Base-by-base conservation (phyloP, 2,329 filamentous ascomycete genomes). In the Ophidiomyces ophidiicola region DNA sequence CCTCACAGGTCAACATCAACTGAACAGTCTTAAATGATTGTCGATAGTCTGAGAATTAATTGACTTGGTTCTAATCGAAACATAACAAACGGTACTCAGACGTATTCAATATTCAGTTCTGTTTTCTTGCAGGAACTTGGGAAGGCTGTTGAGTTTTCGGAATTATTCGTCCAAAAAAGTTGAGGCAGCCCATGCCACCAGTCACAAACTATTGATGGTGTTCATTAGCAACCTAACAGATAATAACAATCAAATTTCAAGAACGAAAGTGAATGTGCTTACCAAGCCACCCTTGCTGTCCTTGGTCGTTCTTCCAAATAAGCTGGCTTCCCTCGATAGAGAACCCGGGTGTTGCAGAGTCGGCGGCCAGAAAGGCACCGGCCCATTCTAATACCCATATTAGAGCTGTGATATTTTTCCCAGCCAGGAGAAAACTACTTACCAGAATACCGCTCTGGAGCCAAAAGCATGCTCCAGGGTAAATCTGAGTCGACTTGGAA, bases 281-380 rank as follows among this genome's bases (percentile, higher is more conserved):
- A 63, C 60, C 57, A 20, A 63, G 46, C 60, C 60, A 63, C 17
- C 60, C 59, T 20, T 51, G 54, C 30, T 60, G 61, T 14, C 55
- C 57, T n/a, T 46, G 36, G n/a, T 45, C 21, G 50, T 50, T 52
- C 56, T 28, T 52, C 39, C 38, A 63, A 36, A 19, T 43, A 41
- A 32, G 45, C 45, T n/a, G 10, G 23, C 34, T 30, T 2, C 15
- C 30, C 6, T 46, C 40, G 29, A 60, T 44, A 24, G 47, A 53
- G 46, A 62, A 62, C 3, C 52, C 58, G 1, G 43, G 23, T 5
- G 34, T 44, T n/a, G 55, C 52, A n/a, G 37, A 40, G n/a, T 54
- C 58, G 6, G 47, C 52, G 26, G 61, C 61, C 45, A 63, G 58
- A 31, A 47, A 28, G 19, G 61, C 56, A 2, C 46, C 45, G 36